Conservation (phyloP, 495 filamentous ascomycete species). For the Tetracladium setigerum region DNA sequence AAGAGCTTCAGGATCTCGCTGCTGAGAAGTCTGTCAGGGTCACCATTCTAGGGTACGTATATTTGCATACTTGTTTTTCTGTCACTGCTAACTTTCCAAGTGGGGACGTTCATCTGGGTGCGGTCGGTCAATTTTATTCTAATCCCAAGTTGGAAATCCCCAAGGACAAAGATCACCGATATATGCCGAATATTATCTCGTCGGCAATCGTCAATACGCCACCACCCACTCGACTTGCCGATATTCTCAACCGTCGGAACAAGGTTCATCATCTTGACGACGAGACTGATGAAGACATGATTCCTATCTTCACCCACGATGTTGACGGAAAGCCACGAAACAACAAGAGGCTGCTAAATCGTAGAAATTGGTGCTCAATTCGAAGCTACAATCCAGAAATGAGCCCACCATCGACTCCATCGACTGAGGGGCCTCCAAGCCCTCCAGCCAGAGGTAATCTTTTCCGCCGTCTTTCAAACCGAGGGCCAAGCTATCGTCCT, state of each 20-base stretch:
- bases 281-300: conserved; percentile 91
- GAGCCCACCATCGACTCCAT: conserved; percentile 64
- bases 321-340: conserved; percentile 84
- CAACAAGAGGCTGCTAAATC: conserved; percentile 84
- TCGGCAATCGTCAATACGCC: conserved; percentile 91
- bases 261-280: conserved; percentile 82
- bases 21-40: conserved; percentile 86
- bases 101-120: conserved; percentile 90
- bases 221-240: conserved; percentile 80
- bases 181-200: conserved; percentile 84
- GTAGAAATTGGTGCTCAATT: conserved; percentile 90
- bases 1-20: conserved; percentile 84
- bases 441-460: conserved; percentile 14
- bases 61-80: not conserved
- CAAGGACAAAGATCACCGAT: conserved; percentile 83
- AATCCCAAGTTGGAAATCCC: conserved; percentile 69
- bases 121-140: conserved; percentile 90
- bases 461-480: conserved; percentile 18
- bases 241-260: conserved; percentile 89
- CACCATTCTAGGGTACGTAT: conserved; percentile 66
- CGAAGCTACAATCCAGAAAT: conserved; percentile 67
- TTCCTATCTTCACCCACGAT: conserved; percentile 82
- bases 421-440: conserved; percentile 30
- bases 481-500: conserved; percentile 19
- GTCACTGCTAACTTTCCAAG: conserved; percentile 28